Percentiles rank a stretch among this genome's conserved stretches.
Evolutionary conservation across 768 basidiomycete genomes (phyloP).

Genomic region (Kwoniella sp.): DNA sequence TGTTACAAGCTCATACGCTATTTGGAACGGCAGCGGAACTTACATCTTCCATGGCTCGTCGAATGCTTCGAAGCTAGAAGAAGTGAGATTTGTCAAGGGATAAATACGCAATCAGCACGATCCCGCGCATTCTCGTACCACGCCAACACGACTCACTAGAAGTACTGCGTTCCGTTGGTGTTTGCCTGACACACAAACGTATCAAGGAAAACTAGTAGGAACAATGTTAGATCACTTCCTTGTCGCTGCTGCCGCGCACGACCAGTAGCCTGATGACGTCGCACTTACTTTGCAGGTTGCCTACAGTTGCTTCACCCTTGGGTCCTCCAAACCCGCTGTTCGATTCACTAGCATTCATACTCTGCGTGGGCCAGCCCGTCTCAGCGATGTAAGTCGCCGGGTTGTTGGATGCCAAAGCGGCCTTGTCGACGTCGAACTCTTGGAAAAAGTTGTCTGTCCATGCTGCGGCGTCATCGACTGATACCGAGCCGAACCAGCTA

Average conservation of each 20-base stretch:
- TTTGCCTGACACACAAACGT: slow-evolving; percentile 87
- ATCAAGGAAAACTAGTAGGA: slow-evolving; percentile 66
- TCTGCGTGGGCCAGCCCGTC: slow-evolving; percentile 63
- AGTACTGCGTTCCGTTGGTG: slow-evolving; percentile 76
- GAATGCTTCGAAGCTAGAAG: slow-evolving; percentile 61
- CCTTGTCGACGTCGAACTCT: slow-evolving; percentile 62
- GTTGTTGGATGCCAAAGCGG: slow-evolving; percentile 66
- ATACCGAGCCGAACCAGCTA: slow-evolving; percentile 81
- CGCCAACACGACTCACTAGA: slow-evolving; percentile 61
- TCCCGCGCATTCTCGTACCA: neutral
- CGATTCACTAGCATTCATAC: slow-evolving; percentile 55
- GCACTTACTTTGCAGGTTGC: slow-evolving; percentile 60
- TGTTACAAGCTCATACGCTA: neutral
- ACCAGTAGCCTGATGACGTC: neutral
- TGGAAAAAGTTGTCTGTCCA: slow-evolving; percentile 86
- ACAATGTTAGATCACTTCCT: neutral
- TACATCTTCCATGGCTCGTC: slow-evolving; percentile 82
- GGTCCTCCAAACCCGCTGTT: slow-evolving; percentile 73
- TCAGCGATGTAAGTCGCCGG: slow-evolving; percentile 91
- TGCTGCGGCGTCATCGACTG: slow-evolving; percentile 67
- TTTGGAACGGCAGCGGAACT: slow-evolving; percentile 12
- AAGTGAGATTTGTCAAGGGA: neutral
- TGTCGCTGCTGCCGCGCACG: neutral
- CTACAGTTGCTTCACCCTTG: slow-evolving; percentile 58
- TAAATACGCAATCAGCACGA: neutral